A percentile compares a stretch with the other conserved stretches of the same genome.
Evolutionary conservation across 768 basidiomycete species (phyloP).

Genomic region (Tylopilus vinaceipallidus): DNA sequence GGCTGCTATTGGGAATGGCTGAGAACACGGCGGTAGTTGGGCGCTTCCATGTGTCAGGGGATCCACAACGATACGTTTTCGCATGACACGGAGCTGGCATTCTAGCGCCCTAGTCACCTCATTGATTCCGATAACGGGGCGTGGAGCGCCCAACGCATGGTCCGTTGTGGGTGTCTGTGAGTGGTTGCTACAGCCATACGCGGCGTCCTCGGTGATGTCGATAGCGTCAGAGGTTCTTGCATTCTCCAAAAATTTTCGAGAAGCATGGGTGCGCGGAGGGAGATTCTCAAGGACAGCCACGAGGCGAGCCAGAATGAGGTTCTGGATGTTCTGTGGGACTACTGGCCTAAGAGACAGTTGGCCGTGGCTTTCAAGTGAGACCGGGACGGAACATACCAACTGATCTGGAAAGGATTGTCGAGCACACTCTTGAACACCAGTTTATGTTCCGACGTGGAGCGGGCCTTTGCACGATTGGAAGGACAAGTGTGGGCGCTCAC

Average conservation of each 20-base stretch:
- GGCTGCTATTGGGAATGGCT: conserved; percentile 25
- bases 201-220: conserved; percentile 27
- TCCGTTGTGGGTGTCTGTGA: not conserved
- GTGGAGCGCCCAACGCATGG: conserved; percentile 13
- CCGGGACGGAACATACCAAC: conserved; percentile 48
- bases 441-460: conserved; percentile 50
- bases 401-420: conserved; percentile 67
- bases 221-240: conserved; percentile 9
- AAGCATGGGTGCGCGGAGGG: conserved; percentile 32
- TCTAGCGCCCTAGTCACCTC: conserved; percentile 76
- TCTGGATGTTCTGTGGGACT: conserved; percentile 62
- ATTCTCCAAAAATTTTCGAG: conserved; percentile 15
- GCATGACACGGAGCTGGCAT: conserved; percentile 40
- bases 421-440: conserved; percentile 67
- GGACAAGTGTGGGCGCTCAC: conserved; percentile 54
- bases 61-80: conserved; percentile 14
- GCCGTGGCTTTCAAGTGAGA: not conserved
- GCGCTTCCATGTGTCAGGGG: not conserved
- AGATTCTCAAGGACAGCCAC: conserved; percentile 50
- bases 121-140: conserved; percentile 72
- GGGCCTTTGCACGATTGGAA: conserved; percentile 61
- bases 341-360: conserved; percentile 50
- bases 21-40: not conserved
- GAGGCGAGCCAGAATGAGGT: conserved; percentile 50
- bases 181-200: not conserved